Evolutionary conservation across 202 grass and related monocot genomes (phyloP), one percentile per base, ranked within the genome.

Genomic region (Bolboschoenoplectus hybrid): DNA sequence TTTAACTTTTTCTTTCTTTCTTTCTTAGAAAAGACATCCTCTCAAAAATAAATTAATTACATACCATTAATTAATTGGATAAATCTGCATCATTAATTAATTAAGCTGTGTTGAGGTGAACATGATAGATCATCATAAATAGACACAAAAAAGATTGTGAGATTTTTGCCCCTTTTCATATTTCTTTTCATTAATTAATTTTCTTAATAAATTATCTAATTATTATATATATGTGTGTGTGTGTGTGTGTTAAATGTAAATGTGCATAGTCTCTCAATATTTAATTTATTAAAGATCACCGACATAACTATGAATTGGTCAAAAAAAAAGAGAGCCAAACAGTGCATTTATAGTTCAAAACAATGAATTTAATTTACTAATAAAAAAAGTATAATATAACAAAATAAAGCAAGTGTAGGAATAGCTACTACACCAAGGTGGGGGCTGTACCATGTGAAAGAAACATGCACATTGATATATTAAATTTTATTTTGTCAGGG

Each of bases 401-500:
- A 35, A 75, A 52, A 50, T 52, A 75, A 52, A 19, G 43, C 7
- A 50, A 49, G 3, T 2, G 26, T 10, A 51, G 5, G 41, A 46
- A 74, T 12, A 13, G 9, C 71, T 26, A 45, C 71, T 51, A 20
- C 19, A 50, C 19, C 45, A 51, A 74, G 19, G n/a, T 50, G 66
- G 66, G 71, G 44, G 45, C 9, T 74, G 71, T 74, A 74, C 71
- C 45, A 74, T 74, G 70, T 73, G 46, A 51, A 74, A 51, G n/a
- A n/a, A 76, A 77, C 73, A 75, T 75, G 4, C n/a, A 77, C 50
- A 77, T 56, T 56, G 4, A 36, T 53, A 75, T 56, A 16, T 51
- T 72, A 72, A 49, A 7, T 16, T 77, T 77, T 35, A 1, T 38
- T 36, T 13, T 38, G 13, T 77, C 10, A 55, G 5, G 50, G 19